Base-by-base conservation (phyloP, 1,284 basidiomycete species). In the Calocybe gambosa region DNA sequence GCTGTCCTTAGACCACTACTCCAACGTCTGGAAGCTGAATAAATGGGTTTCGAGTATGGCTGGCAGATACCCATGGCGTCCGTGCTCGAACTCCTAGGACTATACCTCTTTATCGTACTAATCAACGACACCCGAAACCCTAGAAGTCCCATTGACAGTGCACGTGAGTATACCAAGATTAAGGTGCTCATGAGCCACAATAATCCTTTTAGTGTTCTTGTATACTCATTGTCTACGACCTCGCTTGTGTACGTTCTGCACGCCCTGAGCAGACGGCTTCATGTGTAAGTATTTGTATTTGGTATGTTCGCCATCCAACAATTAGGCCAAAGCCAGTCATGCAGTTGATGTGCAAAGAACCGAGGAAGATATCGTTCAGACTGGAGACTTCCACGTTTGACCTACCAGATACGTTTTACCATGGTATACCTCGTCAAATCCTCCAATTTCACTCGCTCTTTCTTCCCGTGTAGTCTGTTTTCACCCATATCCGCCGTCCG, bases 351-450 rank as follows among this genome's bases (percentile, higher is more conserved):
- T n/a, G n/a, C n/a, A n/a, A n/a, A n/a, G n/a, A n/a, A n/a, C n/a
- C n/a, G n/a, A n/a, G n/a, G n/a, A n/a, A n/a, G n/a, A n/a, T n/a
- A n/a, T n/a, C n/a, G n/a, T n/a, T n/a, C n/a, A n/a, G n/a, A n/a
- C n/a, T n/a, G n/a, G n/a, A n/a, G n/a, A n/a, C n/a, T n/a, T n/a
- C n/a, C n/a, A 10, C 28, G 9, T 9, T 3, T 29, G 13, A 8
- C 15, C 54, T 61, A 93, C 89, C 89, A 93, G 44, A 94, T 93
- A 37, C 89, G 76, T 61, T 94, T 94, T 31, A 93, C 86, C 92
- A 95, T 95, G 18, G 91, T 93, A 71, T 88, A 95, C 48, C 92
- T 67, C 31, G 89, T 93, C 48, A 94, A 74, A 57, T 94, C 90
- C 60, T 94, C 90, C 49, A 95, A 64, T 47, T 79, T 77, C 50